Evolutionary conservation across 1,139 yeast species (phyloP).

Genomic region (Zygosaccharomyces sapae): DNA sequence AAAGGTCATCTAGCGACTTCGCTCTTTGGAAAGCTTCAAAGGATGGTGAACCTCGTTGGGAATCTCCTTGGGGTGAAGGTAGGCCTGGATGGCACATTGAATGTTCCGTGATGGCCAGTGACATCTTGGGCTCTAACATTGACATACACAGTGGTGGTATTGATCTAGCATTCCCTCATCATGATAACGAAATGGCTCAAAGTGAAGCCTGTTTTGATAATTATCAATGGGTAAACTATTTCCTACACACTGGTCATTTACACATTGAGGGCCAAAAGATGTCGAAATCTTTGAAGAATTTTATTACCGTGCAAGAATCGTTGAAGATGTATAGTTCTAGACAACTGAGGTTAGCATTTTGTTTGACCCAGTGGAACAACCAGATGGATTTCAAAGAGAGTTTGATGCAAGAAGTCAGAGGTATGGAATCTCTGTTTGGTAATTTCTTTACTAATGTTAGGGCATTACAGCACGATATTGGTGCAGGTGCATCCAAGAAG

Average conservation of each 20-base stretch:
- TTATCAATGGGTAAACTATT: slow-evolving; percentile 94
- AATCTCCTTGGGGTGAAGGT: slow-evolving; percentile 93
- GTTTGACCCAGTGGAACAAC: slow-evolving; percentile 86
- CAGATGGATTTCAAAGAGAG: slow-evolving; percentile 89
- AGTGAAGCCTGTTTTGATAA: slow-evolving; percentile 89
- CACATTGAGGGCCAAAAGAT: slow-evolving; percentile 98
- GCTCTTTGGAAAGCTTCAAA: slow-evolving; percentile 96
- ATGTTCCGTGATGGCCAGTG: slow-evolving; percentile 98
- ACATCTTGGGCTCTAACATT: slow-evolving; percentile 73
- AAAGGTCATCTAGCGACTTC: slow-evolving; percentile 77
- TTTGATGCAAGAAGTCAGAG: slow-evolving; percentile 68
- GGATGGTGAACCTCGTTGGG: slow-evolving; percentile 97
- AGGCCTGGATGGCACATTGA: slow-evolving; percentile 99
- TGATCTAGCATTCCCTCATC: slow-evolving; percentile 98
- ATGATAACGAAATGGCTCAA: slow-evolving; percentile 96
- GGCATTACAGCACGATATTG: slow-evolving; percentile 55
- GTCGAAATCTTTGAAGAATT: slow-evolving; percentile 92
- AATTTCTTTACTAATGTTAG: slow-evolving; percentile 82
- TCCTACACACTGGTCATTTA: slow-evolving; percentile 93
- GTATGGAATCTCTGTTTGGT: slow-evolving; percentile 66
- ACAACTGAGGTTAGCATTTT: slow-evolving; percentile 86
- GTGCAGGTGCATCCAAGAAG: slow-evolving; percentile 55
- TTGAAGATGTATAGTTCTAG: slow-evolving; percentile 64
- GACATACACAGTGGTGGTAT: slow-evolving; percentile 98
- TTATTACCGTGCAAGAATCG: slow-evolving; percentile 92